A percentile compares a stretch with the other conserved stretches of the same genome.
These are phyloP conservation scores for Gillenia trifoliata DNA, from an alignment of 306 rosid species.

Conservation along the genomic window DNA sequence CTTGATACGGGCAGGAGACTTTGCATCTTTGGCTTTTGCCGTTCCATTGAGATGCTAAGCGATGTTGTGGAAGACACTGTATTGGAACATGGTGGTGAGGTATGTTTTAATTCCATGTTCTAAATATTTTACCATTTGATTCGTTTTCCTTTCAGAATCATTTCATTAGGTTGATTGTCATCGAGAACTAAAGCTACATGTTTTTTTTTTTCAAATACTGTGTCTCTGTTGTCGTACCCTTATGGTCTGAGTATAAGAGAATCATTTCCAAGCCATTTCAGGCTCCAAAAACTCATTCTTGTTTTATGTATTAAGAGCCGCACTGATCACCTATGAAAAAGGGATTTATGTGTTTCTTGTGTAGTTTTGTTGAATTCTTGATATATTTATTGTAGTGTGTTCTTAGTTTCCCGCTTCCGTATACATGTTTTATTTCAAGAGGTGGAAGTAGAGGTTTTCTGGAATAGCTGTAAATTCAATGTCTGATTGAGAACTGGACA, in stretches of 20 bases:
- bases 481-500: background rate
- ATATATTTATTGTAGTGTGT: background rate
- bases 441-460: background rate
- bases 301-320: background rate
- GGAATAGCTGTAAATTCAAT: background rate
- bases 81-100: conserved; percentile 97
- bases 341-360: background rate
- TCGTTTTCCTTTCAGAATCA: background rate
- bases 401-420: background rate
- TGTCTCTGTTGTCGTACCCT: background rate
- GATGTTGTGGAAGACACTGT: conserved; percentile 96
- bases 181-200: background rate
- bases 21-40: conserved; percentile 91
- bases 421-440: background rate
- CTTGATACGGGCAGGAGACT: conserved; percentile 89
- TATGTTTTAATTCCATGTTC: conserved; percentile 26
- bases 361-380: background rate
- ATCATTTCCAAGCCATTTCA: background rate
- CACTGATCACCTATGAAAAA: background rate
- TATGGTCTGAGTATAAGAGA: background rate
- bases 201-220: background rate
- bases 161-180: background rate
- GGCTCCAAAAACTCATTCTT: background rate
- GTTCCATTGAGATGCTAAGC: conserved; percentile 93
- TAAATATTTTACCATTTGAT: background rate